Base-by-base conservation (phyloP, 768 basidiomycete species). In the Mrakia hoshinonis region DNA sequence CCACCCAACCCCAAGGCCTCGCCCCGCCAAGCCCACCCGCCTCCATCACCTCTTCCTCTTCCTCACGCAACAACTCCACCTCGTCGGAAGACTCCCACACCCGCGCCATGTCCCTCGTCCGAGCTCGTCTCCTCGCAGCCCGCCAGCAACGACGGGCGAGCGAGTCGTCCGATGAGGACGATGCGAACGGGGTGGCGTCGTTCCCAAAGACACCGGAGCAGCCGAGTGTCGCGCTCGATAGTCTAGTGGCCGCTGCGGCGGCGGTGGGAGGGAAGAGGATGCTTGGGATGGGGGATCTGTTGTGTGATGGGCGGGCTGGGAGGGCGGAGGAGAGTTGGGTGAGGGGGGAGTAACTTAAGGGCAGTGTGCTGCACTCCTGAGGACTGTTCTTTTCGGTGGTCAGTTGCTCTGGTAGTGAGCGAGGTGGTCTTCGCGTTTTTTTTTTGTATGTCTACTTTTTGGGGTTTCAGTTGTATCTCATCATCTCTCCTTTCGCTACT, bases 231-330 rank as follows among this genome's bases (percentile, higher is more conserved):
- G 34, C 26, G 11, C 18, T 31, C 24, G 52, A 11, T 24, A 6
- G 4, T 24, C 4, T 55, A 15, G 2, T 36, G 29, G 6, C 55
- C 29, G 55, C 15, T 3, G 26, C 7, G 31, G 54, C 26, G 29
- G 52, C 38, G 61, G 70, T 22, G n/a, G 49, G 49, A n/a, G 46
- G 22, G 43, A 68, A 47, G 62, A 62, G 39, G 29, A 29, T 11
- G 51, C 67, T 66, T 43, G 73, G 74, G n/a, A 54, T 76, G 39
- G 75, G 74, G 10, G 73, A 75, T 73, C 36, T 76, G 67, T 63
- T 76, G 12, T 73, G 75, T 64, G 75, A 74, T 15, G 73, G 73
- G 54, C 60, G 74, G 26, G 69, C 54, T 13, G 62, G 64, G 64
- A 67, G 55, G 22, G 55, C 7, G 36, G 36, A 34, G 58, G 34